Conservation (phyloP, 2,329 filamentous ascomycete genomes). For the Sordariomycetes sp. region DNA sequence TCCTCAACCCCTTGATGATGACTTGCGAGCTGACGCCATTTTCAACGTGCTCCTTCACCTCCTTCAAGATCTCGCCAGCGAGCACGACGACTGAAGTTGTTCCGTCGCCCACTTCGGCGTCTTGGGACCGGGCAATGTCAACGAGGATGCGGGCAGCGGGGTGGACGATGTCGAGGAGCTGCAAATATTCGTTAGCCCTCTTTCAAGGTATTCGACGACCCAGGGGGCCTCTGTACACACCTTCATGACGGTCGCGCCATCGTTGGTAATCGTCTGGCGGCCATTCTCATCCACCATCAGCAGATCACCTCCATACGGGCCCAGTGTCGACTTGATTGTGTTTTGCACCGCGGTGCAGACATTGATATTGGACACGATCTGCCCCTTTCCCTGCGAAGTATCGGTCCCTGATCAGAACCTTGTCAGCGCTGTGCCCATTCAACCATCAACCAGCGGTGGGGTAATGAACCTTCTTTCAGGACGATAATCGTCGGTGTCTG, state of each 20-base stretch:
- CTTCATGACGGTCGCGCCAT: conserved; percentile 99
- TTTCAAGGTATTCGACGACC: not conserved
- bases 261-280: conserved; percentile 95
- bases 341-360: conserved; percentile 92
- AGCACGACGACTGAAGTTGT: conserved; percentile 96
- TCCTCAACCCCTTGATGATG: conserved; percentile 91
- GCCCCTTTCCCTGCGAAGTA: conserved; percentile 90
- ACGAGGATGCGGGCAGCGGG: conserved; percentile 94
- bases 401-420: conserved; percentile 65
- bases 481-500: conserved; percentile 98
- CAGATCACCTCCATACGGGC: conserved; percentile 93
- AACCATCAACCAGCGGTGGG: conserved; percentile 21
- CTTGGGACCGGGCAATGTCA: conserved; percentile 97
- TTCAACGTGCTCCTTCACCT: conserved; percentile 92
- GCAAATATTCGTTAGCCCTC: conserved; percentile 6
- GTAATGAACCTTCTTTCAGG: conserved; percentile 81
- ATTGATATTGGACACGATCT: conserved; percentile 97
- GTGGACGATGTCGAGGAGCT: conserved; percentile 97
- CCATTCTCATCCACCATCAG: conserved; percentile 95
- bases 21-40: conserved; percentile 95
- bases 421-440: not conserved
- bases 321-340: conserved; percentile 91
- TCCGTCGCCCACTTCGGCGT: conserved; percentile 96
- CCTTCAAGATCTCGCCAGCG: conserved; percentile 95
- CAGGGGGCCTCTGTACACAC: conserved; percentile 27